Evolutionary conservation across 768 basidiomycete genomes (phyloP).

Genomic region (Leccinum aurantiacum): DNA sequence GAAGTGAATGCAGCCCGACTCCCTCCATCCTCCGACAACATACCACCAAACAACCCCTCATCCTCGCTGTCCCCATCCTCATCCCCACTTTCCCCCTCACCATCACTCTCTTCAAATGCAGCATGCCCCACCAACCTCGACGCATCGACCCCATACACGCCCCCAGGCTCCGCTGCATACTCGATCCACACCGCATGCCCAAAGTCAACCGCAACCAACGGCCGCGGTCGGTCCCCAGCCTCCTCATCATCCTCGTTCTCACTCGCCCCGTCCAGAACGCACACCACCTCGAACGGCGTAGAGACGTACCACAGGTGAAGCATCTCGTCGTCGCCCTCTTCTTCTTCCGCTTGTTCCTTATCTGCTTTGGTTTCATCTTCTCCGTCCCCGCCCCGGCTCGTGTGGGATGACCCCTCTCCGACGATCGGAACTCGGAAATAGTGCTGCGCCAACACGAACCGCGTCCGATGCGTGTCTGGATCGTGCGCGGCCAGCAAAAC

Average conservation of each 20-base stretch:
- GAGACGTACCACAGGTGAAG: conserved; percentile 73
- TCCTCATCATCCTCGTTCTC: conserved; percentile 36
- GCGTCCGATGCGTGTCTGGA: conserved; percentile 54
- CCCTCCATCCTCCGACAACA: conserved; percentile 13
- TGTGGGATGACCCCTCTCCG: conserved; percentile 3
- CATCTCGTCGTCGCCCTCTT: conserved; percentile 55
- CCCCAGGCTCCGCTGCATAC: conserved; percentile 39
- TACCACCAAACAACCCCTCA: conserved; percentile 12
- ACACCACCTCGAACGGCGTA: conserved; percentile 70
- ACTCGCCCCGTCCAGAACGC: conserved; percentile 48
- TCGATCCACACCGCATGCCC: conserved; percentile 87
- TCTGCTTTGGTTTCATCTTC: not conserved
- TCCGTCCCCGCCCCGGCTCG: not conserved
- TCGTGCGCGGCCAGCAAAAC: conserved; percentile 66
- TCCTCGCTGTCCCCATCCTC: not conserved
- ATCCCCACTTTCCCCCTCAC: conserved; percentile 21
- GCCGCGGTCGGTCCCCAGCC: conserved; percentile 51
- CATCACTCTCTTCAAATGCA: conserved; percentile 27
- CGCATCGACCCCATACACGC: conserved; percentile 29
- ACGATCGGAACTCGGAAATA: conserved; percentile 71
- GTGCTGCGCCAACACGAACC: conserved; percentile 71
- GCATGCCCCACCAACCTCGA: conserved; percentile 31
- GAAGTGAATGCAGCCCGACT: not conserved
- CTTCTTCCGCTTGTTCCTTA: conserved; percentile 10
- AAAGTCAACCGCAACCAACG: conserved; percentile 82